Base-by-base conservation (phyloP, 2,329 filamentous ascomycete genomes). In the Ophiocordyceps camponoti-leonardi region DNA sequence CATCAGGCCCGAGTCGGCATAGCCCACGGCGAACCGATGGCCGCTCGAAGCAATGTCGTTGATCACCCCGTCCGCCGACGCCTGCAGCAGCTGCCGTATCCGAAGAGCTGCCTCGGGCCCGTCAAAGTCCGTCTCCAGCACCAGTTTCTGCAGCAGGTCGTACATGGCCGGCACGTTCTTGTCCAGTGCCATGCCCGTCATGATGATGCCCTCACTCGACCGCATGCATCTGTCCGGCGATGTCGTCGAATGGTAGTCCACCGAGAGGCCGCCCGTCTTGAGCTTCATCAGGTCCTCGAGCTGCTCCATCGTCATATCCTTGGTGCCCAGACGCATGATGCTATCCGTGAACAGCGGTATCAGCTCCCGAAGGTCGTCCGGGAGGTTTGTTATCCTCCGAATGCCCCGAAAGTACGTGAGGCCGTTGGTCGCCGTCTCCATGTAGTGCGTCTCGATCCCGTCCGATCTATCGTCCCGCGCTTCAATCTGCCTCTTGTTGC, bases 261-360 rank as follows among this genome's bases (percentile, higher is more conserved):
- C 79, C 3, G 81, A 84, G 35, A 98, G 76, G 11, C 92, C 92
- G 19, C 92, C 92, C 1, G 92, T 96, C 67, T 93, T 94, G 28
- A 96, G 73, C 62, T 96, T 96, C 61, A 98, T 95, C 46, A 88
- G 65, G 57, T 96, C 92, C 62, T 98, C 92, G 44, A 96, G 75
- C 61, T 95, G 81, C 61, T 95, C 92, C 83, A 94, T 95, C 0
- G 80, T 79, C 71, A 84, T 84, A 48, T 80, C 76, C 54, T 83
- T 83, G 2, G 90, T 98, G 14, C 92, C 92, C 10, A 98, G 73
- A 19, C 92, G 82, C 83, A 95, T 92, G 49, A 98, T 80, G 35
- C 84, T 81, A 58, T 94, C 88, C 14, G 85, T 87, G 58, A 96
- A 96, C 0, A 98, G 67, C 1, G 92, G 92, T 43, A 96, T 75